A percentile compares a stretch with the other conserved stretches of the same genome.
Evolutionary conservation across 306 rosid genomes (phyloP).

Genomic region (Vicia villosa): DNA sequence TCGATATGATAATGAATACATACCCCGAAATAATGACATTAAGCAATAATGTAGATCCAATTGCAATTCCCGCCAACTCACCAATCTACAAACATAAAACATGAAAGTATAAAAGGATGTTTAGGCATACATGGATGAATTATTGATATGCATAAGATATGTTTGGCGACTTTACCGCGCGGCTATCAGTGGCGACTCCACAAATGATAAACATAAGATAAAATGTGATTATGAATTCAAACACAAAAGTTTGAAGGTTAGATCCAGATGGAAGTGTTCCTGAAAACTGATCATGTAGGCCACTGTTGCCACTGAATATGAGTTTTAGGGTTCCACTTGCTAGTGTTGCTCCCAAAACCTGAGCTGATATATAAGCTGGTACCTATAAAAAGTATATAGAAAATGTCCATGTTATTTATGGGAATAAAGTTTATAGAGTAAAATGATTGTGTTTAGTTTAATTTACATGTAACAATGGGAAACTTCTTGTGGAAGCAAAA

Average conservation of each 20-base stretch:
- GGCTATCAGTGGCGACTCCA: constrained; percentile 78
- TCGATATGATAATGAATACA: constrained; percentile 28
- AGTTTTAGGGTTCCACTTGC: constrained; percentile 81
- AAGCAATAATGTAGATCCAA: constrained; percentile 78
- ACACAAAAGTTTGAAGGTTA: constrained; percentile 60
- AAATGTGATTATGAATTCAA: constrained; percentile 85
- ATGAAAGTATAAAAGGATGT: no score
- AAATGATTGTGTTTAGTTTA: background rate
- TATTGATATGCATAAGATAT: background rate
- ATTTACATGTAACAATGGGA: constrained; percentile 68
- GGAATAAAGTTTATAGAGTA: background rate
- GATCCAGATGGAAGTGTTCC: constrained; percentile 70
- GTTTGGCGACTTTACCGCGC: constrained; percentile 54
- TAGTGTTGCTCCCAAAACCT: constrained; percentile 68
- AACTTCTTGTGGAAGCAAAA: constrained; percentile 62
- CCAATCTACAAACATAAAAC: constrained; percentile 58
- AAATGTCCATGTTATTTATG: no score
- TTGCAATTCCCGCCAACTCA: constrained; percentile 84
- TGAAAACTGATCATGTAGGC: constrained; percentile 45
- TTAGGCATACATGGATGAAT: no score
- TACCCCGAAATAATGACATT: constrained; percentile 78
- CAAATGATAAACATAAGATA: constrained; percentile 77
- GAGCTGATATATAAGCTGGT: constrained; percentile 64
- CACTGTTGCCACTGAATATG: constrained; percentile 47
- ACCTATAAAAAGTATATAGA: constrained; percentile 45